Evolutionary conservation across 768 basidiomycete genomes (phyloP), one percentile per base, ranked within the genome.

Genomic region (Auricularia sp.): DNA sequence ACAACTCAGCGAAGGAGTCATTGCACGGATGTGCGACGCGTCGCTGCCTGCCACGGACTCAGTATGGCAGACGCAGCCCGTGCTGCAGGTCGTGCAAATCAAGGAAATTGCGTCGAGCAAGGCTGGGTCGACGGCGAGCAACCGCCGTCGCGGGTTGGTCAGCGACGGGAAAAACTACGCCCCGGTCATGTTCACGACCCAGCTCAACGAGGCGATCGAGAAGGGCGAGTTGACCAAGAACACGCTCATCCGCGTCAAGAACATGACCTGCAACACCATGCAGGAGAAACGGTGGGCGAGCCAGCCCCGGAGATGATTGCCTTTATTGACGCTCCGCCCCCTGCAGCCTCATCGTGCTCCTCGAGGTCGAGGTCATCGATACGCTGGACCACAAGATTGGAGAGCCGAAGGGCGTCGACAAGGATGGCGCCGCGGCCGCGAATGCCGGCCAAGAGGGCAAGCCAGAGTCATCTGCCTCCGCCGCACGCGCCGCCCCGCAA

Each of bases 101-200:
- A 96, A 93, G 76, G 86, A 86, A 72, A 87, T 97, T 47, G 77
- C 74, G 60, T 69, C 75, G 14, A 76, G 70, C 54, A 69, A 77
- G 5, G 29, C 29, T 29, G 29, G 29, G 29, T 29, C 29, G 71
- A 74, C 60, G 72, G 73, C 8, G 68, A 11, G 73, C 56, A 87
- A 89, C 71, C 79, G 88, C 64, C 86, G 83, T 74, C 83, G 93
- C 66, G 81, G 96, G 66, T 91, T 98, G 74, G 78, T 98, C 47
- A 96, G 93, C 0, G 96, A 98, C 75, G 94, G 96, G 47, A 78
- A 80, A 21, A 77, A 90, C 68, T 97, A 90, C 73, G 79, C 90
- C 60, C 97, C 98, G 74, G 87, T 90, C 33, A 98, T 99, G 97
- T 80, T 98, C 39, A 91, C 94, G 3, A 98, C 95, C 0, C 90